These are phyloP conservation scores for Aspergillus intermedius DNA, from an alignment of 2,329 filamentous ascomycete species.

Conservation along the genomic window DNA sequence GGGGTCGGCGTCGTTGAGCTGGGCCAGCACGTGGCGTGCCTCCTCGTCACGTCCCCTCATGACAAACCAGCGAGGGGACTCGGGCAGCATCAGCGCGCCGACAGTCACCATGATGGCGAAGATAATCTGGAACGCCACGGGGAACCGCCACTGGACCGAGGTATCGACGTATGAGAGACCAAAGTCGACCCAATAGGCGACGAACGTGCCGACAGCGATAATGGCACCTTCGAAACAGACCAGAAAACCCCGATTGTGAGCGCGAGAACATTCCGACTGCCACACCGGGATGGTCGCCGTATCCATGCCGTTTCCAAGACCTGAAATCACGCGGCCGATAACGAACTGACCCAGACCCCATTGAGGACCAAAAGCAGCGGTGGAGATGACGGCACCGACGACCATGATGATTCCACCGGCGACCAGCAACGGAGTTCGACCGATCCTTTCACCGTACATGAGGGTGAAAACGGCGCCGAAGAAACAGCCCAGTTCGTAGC, in stretches of 20 bases:
- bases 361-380: slow-evolving; percentile 13
- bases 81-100: slow-evolving; percentile 36
- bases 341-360: slow-evolving; percentile 38
- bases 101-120: slow-evolving; percentile 25
- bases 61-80: slow-evolving; percentile 51
- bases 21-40: slow-evolving; percentile 43
- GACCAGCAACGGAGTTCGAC: slow-evolving; percentile 42
- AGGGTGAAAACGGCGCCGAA: slow-evolving; percentile 27
- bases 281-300: slow-evolving; percentile 36
- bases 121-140: slow-evolving; percentile 43
- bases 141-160: slow-evolving; percentile 38
- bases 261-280: slow-evolving; percentile 32
- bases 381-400: slow-evolving; percentile 26
- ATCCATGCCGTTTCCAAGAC: slow-evolving; percentile 31
- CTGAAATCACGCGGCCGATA: slow-evolving; percentile 31
- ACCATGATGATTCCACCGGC: slow-evolving; percentile 47
- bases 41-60: slow-evolving; percentile 44
- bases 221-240: slow-evolving; percentile 29
- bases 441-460: slow-evolving; percentile 24
- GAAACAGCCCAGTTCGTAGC: slow-evolving; percentile 47
- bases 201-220: slow-evolving; percentile 26
- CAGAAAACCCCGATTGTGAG: slow-evolving; percentile 29
- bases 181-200: slow-evolving; percentile 32
- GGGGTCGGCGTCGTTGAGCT: slow-evolving; percentile 31
- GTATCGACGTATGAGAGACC: slow-evolving; percentile 28